Evolutionary conservation across 2,329 filamentous ascomycete genomes (phyloP).

Genomic region (Fusarium sp.): DNA sequence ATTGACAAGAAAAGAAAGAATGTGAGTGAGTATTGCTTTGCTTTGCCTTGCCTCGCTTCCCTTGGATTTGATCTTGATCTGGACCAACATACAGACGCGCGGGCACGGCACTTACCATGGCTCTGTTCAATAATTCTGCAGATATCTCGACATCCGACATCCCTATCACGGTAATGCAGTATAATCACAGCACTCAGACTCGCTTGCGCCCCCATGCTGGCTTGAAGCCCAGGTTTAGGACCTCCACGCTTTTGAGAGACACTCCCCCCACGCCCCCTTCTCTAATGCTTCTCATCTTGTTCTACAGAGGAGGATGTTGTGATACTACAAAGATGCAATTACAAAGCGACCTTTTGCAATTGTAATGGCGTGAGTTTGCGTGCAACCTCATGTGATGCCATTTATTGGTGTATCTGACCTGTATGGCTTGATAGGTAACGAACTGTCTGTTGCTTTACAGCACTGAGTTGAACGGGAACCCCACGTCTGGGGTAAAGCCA

Average conservation of each 20-base stretch:
- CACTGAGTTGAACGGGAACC: constrained; percentile 9
- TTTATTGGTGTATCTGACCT: constrained; percentile 7
- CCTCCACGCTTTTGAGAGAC: constrained; percentile 39
- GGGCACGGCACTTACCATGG: constrained; percentile 11
- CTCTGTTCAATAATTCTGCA: background rate
- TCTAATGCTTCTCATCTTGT: constrained; percentile 24
- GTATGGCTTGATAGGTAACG: constrained; percentile 20
- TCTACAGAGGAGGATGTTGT: constrained; percentile 13
- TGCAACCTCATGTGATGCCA: constrained; percentile 4
- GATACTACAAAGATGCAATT: constrained; percentile 16
- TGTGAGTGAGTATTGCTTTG: background rate
- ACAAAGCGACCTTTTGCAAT: constrained; percentile 16
- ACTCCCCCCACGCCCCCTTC: constrained; percentile 38
- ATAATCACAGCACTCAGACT: constrained; percentile 22
- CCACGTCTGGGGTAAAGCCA: constrained; percentile 23
- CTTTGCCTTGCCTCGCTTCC: constrained; percentile 1
- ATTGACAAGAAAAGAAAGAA: background rate
- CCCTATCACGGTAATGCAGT: constrained; percentile 3
- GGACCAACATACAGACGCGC: constrained; percentile 12
- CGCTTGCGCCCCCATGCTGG: constrained; percentile 32
- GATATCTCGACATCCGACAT: background rate
- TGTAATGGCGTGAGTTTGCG: constrained; percentile 16
- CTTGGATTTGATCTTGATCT: background rate
- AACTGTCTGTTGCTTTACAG: constrained; percentile 7
- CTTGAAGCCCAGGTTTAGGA: constrained; percentile 19